Base-by-base conservation (phyloP, 257 asterid species). In the Mitragyna speciosa region DNA sequence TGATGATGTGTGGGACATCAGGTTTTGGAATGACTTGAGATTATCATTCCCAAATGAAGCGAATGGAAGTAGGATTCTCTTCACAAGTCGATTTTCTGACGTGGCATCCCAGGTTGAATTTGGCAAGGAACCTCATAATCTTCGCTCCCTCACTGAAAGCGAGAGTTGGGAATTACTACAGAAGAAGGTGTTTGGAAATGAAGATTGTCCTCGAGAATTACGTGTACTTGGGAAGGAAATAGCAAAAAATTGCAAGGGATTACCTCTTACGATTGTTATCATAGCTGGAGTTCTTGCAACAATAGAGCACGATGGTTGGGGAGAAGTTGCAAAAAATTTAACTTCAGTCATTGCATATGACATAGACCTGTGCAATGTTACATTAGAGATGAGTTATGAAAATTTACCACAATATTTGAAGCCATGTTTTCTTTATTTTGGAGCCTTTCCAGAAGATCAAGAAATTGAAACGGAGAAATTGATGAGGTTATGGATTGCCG, bases 101-200 rank as follows among this genome's bases (percentile, higher is more conserved):
- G 30, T 73, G 7, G 48, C 28, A 15, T 47, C 28, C 26, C 26
- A 30, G 17, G 28, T 26, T 10, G 19, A 16, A 70, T 8, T 20
- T 7, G 64, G 12, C 3, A 45, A 5, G 4, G 19, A 12, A 1
- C 59, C 72, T 61, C 58, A 41, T n/a, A 10, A 0, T 67, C 64
- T 77, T 65, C 73, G 30, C 48, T 28, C 39, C 28, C 75, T 77
- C 51, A 69, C 73, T 6, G n/a, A 30, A 5, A 6, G 26, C 12
- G 73, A 69, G 73, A 69, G 73, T 36, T 33, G 39, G 73, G 49
- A 47, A n/a, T 69, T 69, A 69, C 73, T 69, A 6, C 73, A 69
- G n/a, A 75, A 19, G 68, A 30, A 52, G 78, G 2, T 56, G 2
- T 52, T 74, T 8, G 19, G n/a, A 7, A n/a, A 10, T 0, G 43